A percentile compares a stretch with the other conserved stretches of the same genome.
Evolutionary conservation across 257 asterid genomes (phyloP).

Genomic region (Nyctanthes arbortristis): DNA sequence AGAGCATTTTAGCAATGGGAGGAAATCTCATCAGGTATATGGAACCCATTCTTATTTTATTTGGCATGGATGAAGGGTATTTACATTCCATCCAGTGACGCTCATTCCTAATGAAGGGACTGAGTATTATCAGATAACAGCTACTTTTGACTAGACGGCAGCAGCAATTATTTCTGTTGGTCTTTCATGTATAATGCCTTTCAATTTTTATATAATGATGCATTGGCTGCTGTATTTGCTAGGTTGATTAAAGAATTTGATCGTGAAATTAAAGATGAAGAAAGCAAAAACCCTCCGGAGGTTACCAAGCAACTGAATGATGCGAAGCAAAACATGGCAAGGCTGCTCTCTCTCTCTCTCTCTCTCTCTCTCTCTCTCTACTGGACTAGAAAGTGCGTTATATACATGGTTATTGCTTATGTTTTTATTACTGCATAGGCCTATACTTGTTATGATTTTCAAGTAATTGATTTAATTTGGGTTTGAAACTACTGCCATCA

Average conservation of each 20-base stretch:
- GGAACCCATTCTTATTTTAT: neutral
- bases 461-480: too few species aligned
- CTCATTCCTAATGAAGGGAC: neutral
- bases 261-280: slow-evolving; percentile 95
- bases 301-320: slow-evolving; percentile 88
- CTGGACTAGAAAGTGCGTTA: slow-evolving; percentile 1
- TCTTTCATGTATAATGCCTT: slow-evolving; percentile 19
- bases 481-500: too few species aligned
- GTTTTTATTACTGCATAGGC: neutral
- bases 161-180: slow-evolving; percentile 17
- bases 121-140: slow-evolving; percentile 8
- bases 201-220: slow-evolving; percentile 13
- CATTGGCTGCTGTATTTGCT: slow-evolving; percentile 19
- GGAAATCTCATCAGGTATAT: neutral
- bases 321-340: slow-evolving; percentile 94
- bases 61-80: neutral
- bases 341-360: slow-evolving; percentile 9
- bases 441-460: too few species aligned
- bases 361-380: neutral
- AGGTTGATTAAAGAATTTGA: slow-evolving; percentile 96
- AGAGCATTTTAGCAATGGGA: neutral
- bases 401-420: neutral
- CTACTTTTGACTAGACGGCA: slow-evolving; percentile 15
- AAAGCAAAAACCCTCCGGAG: slow-evolving; percentile 69
- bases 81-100: neutral